Evolutionary conservation across 306 rosid species (phyloP).

Genomic region (Parietaria judaica): DNA sequence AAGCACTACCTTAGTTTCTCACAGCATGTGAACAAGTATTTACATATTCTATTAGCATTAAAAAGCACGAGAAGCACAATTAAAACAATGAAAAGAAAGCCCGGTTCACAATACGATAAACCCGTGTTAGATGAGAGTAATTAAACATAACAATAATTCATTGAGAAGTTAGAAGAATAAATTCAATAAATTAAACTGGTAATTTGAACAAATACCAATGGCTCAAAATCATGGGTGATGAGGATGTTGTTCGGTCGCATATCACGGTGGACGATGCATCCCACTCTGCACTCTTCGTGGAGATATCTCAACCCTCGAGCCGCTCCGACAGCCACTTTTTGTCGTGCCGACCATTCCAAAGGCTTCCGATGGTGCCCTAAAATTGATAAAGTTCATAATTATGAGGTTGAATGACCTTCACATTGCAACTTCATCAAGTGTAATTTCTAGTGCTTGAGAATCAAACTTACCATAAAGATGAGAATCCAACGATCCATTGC

Average conservation of each 20-base stretch:
- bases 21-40: background rate
- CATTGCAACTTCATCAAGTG: background rate
- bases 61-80: too few species aligned
- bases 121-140: background rate
- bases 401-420: background rate
- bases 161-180: background rate
- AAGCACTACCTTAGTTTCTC: constrained; percentile 1
- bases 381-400: constrained; percentile 10
- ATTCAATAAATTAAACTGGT: constrained; percentile 1
- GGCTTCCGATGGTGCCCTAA: constrained; percentile 64
- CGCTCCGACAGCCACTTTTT: constrained; percentile 91
- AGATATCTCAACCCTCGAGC: constrained; percentile 96
- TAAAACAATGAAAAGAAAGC: too few species aligned
- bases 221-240: constrained; percentile 98
- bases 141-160: background rate
- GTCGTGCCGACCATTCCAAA: constrained; percentile 88
- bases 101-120: too few species aligned
- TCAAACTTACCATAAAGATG: constrained; percentile 76
- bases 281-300: constrained; percentile 98
- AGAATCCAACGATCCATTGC: constrained; percentile 92
- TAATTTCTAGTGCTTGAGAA: background rate
- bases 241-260: constrained; percentile 99
- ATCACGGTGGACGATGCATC: constrained; percentile 98
- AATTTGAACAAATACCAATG: constrained; percentile 44
- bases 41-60: constrained; percentile 10